Evolutionary conservation across 1,139 yeast genomes (phyloP).

Genomic region (Ogataea hybrid): DNA sequence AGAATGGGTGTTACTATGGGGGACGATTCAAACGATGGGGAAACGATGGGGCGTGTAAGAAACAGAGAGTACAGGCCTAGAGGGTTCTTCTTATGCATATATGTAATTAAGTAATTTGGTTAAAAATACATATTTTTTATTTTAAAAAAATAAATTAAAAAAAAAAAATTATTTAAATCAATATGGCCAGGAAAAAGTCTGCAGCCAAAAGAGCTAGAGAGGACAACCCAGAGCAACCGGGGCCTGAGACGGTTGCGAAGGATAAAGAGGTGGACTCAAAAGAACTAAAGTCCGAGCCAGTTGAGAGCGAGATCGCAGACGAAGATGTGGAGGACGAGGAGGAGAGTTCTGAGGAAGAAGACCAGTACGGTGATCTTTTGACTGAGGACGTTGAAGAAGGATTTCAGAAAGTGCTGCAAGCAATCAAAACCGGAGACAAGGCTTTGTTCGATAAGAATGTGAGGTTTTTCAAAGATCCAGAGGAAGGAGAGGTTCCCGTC

Average conservation of each 20-base stretch:
- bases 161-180: neutral
- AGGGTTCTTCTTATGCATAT: neutral
- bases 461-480: conserved; percentile 65
- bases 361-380: conserved; percentile 83
- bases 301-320: conserved; percentile 13
- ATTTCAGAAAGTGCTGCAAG: conserved; percentile 65
- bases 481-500: conserved; percentile 39
- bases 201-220: conserved; percentile 70
- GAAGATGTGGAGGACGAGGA: conserved; percentile 28
- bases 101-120: no score
- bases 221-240: conserved; percentile 27
- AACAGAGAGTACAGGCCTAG: no score
- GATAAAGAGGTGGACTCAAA: neutral
- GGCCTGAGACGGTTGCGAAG: conserved; percentile 25
- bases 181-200: conserved; percentile 89
- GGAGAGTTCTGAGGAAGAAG: conserved; percentile 68
- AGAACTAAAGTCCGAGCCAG: neutral
- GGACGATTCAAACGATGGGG: neutral
- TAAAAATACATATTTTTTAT: neutral
- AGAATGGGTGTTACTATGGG: no score
- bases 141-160: neutral
- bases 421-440: conserved; percentile 68
- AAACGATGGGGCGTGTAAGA: no score
- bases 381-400: conserved; percentile 86
- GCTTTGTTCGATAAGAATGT: conserved; percentile 61